Conservation (phyloP, 2,329 filamentous ascomycete genomes). For the Xylaria sp. region DNA sequence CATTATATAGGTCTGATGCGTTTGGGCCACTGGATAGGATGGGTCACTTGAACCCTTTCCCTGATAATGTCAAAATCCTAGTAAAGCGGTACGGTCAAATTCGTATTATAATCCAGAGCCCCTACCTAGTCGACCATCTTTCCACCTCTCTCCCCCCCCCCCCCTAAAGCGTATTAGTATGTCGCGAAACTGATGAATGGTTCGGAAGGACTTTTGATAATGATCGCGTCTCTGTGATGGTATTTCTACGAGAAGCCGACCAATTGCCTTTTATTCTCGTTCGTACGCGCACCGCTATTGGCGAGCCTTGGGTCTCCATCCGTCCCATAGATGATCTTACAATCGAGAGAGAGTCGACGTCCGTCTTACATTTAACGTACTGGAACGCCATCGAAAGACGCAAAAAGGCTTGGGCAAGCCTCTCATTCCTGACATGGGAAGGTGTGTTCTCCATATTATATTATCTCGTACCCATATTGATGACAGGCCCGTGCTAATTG, state of each 20-base stretch:
- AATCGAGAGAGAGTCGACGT: conserved; percentile 60
- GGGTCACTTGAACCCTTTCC: conserved; percentile 55
- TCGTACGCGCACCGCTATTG: conserved; percentile 52
- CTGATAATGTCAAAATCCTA: conserved; percentile 60
- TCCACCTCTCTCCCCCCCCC: too few relatives aligned
- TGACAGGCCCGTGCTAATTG: conserved; percentile 32
- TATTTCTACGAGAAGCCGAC: conserved; percentile 59
- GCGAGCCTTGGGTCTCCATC: conserved; percentile 58
- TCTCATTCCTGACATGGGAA: conserved; percentile 70
- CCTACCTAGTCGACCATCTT: neutral
- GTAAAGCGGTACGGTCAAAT: conserved; percentile 60
- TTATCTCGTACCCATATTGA: neutral
- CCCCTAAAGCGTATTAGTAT: neutral
- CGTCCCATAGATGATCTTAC: conserved; percentile 65
- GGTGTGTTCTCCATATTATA: conserved; percentile 53
- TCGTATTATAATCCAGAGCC: neutral
- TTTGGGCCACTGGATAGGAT: conserved; percentile 51
- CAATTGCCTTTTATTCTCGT: conserved; percentile 60
- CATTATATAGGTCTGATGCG: conserved; percentile 39
- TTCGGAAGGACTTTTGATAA: conserved; percentile 62
- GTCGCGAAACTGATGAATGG: conserved; percentile 18
- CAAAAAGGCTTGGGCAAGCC: conserved; percentile 63
- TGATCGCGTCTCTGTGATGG: conserved; percentile 63
- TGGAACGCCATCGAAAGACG: conserved; percentile 59
- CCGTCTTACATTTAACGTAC: conserved; percentile 59